phyloP scores from a whole-genome alignment of 2,329 filamentous ascomycete genomes.

The Colletotrichum truncatum region DNA sequence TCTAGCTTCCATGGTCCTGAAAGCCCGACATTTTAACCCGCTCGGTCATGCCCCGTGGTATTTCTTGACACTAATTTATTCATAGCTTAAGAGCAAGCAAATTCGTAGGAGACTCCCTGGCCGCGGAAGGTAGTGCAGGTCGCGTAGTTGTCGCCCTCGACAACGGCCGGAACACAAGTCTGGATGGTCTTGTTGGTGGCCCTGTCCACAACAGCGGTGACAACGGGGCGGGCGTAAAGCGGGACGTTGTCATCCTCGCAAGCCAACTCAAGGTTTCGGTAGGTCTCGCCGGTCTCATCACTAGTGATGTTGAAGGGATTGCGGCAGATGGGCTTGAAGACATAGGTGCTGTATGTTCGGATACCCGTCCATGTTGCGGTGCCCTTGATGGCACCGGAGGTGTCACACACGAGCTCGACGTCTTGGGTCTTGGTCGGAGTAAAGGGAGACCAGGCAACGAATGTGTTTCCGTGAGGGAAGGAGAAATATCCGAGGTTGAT shows the following conservation, averaged over 20 bases:
- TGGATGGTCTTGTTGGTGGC: slow-evolving; percentile 7
- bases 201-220: slow-evolving; percentile 12
- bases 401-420: slow-evolving; percentile 1
- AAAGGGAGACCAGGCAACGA: slow-evolving; percentile 23
- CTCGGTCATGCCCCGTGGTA: too few relatives aligned
- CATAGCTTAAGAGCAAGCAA: slow-evolving; percentile 2
- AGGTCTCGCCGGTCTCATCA: not conserved
- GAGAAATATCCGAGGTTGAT: slow-evolving; percentile 16
- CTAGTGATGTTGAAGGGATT: slow-evolving; percentile 25
- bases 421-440: slow-evolving; percentile 16
- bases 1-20: too few relatives aligned
- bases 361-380: slow-evolving; percentile 9
- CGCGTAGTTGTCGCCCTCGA: slow-evolving; percentile 85
- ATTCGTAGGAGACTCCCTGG: not conserved
- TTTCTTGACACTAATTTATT: too few relatives aligned
- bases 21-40: too few relatives aligned
- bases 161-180: slow-evolving; percentile 60
- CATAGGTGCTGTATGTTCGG: slow-evolving; percentile 3
- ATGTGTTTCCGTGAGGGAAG: not conserved
- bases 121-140: slow-evolving; percentile 49
- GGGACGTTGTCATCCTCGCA: slow-evolving; percentile 16
- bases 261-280: slow-evolving; percentile 18
- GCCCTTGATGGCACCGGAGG: not conserved
- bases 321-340: slow-evolving; percentile 12
- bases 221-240: not conserved